These are phyloP conservation scores for Fusarium sororula DNA, from an alignment of 2,329 filamentous ascomycete species.

Conservation along the genomic window DNA sequence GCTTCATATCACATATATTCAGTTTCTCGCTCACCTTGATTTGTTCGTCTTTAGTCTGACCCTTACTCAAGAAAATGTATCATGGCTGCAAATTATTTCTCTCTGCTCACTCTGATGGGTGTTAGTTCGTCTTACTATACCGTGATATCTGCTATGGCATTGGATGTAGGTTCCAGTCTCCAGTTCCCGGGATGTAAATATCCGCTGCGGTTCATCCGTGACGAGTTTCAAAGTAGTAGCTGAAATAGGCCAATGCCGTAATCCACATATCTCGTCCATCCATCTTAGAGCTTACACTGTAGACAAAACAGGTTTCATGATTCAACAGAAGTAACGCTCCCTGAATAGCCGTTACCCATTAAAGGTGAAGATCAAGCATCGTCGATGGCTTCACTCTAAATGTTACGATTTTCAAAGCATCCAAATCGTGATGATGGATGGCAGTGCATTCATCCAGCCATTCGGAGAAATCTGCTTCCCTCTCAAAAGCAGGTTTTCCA, in stretches of 20 bases:
- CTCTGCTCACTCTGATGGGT: neutral
- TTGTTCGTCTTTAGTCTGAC: too few relatives aligned
- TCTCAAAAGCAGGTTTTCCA: neutral
- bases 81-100: neutral
- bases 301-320: neutral
- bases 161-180: too few relatives aligned
- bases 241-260: neutral
- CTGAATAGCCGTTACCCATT: neutral
- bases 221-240: neutral
- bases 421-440: neutral
- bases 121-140: neutral
- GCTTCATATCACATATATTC: neutral
- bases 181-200: neutral
- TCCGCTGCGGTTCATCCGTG: neutral
- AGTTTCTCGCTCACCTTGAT: neutral
- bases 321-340: neutral
- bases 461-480: neutral
- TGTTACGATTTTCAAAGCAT: neutral
- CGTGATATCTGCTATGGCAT: neutral
- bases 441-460: neutral
- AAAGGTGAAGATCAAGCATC: neutral
- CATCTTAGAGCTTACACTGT: neutral
- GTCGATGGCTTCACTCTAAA: neutral
- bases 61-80: accelerated
- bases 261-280: neutral